A percentile compares a stretch with the other conserved stretches of the same genome.
phyloP scores from a whole-genome alignment of 129 eudicot species.

The Solidago caesia region DNA sequence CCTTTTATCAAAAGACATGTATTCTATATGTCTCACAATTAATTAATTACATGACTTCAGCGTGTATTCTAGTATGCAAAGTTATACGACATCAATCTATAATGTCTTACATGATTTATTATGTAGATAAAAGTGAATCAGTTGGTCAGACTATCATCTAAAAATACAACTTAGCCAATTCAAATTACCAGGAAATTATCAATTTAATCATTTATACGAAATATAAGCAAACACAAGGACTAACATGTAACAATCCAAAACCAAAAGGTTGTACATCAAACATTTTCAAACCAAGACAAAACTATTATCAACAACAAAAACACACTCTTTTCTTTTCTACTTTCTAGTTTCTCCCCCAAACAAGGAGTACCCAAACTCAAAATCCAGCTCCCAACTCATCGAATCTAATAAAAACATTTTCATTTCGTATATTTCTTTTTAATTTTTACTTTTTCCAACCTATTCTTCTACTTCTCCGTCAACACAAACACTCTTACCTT shows the following conservation, averaged over 20 bases:
- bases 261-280: not conserved
- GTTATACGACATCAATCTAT: no score
- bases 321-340: slow-evolving; percentile 16
- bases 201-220: no score
- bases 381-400: slow-evolving; percentile 19
- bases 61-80: no score
- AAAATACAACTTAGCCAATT: no score
- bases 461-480: slow-evolving; percentile 32
- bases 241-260: not conserved
- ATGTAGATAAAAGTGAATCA: no score
- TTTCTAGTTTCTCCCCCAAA: slow-evolving; percentile 19
- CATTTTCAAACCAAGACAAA: slow-evolving; percentile 29
- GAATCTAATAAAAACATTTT: not conserved
- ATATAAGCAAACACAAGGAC: not conserved
- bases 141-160: no score
- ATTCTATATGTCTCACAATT: no score
- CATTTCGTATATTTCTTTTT: slow-evolving; percentile 18
- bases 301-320: slow-evolving; percentile 14
- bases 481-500: slow-evolving; percentile 24
- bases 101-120: no score
- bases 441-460: slow-evolving; percentile 25
- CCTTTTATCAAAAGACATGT: no score
- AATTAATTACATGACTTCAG: no score
- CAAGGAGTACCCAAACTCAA: not conserved
- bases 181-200: no score